Conservation (phyloP, 2,329 filamentous ascomycete genomes). For the Lasiodiplodia gonubiensis region DNA sequence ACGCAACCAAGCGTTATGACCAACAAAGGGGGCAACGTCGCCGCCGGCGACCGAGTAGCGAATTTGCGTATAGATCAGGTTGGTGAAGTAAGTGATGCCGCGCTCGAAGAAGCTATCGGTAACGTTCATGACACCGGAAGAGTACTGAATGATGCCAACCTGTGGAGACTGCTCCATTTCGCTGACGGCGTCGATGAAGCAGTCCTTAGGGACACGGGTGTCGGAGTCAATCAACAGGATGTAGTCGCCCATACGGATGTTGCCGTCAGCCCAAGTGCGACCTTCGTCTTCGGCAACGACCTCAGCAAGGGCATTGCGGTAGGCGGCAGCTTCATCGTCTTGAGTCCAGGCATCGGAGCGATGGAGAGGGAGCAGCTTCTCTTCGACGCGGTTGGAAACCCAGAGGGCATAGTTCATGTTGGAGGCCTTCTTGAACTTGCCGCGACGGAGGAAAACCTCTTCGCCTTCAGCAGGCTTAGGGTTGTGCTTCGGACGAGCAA, state of each 20-base stretch:
- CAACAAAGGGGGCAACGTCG: slow-evolving; percentile 78
- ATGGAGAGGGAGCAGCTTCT: slow-evolving; percentile 64
- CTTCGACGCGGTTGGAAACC: slow-evolving; percentile 70
- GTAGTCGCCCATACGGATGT: slow-evolving; percentile 66
- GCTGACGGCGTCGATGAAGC: slow-evolving; percentile 70
- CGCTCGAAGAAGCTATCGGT: slow-evolving; percentile 68
- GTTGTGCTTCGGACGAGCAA: slow-evolving; percentile 57
- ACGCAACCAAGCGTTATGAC: slow-evolving; percentile 78
- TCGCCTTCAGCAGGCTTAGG: slow-evolving; percentile 56
- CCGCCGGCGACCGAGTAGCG: slow-evolving; percentile 78
- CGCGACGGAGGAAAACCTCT: slow-evolving; percentile 58
- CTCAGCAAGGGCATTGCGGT: slow-evolving; percentile 56
- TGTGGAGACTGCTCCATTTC: slow-evolving; percentile 75
- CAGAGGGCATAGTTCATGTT: slow-evolving; percentile 73
- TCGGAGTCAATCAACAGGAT: slow-evolving; percentile 73
- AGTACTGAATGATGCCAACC: slow-evolving; percentile 73
- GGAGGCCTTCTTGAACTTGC: slow-evolving; percentile 71
- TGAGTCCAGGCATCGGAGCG: slow-evolving; percentile 66
- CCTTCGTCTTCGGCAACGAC: slow-evolving; percentile 61
- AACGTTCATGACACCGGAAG: slow-evolving; percentile 65
- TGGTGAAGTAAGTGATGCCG: slow-evolving; percentile 53
- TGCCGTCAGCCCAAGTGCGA: slow-evolving; percentile 64
- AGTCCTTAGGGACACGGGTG: slow-evolving; percentile 71
- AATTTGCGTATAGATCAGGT: slow-evolving; percentile 78
- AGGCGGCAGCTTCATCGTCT: slow-evolving; percentile 51